Evolutionary conservation across 2,329 filamentous ascomycete genomes (phyloP).

Genomic region (Metarhizium sp.): DNA sequence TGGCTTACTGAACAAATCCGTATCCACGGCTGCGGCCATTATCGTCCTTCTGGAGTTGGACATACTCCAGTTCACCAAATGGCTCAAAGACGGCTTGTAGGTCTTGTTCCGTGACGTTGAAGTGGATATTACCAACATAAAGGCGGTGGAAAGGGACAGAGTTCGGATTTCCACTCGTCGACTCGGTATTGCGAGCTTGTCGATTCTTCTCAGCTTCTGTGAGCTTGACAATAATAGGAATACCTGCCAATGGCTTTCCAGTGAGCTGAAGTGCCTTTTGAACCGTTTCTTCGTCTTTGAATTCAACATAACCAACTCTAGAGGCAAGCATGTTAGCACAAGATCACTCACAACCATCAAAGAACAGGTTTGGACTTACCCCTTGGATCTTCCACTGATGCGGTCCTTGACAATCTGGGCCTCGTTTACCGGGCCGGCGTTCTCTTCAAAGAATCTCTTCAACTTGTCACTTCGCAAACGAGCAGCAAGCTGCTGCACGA

Average conservation of each 20-base stretch:
- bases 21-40: constrained; percentile 85
- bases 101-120: constrained; percentile 96
- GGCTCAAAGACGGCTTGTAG: constrained; percentile 94
- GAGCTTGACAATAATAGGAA: constrained; percentile 95
- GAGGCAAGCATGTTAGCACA: constrained; percentile 24
- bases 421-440: constrained; percentile 88
- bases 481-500: constrained; percentile 95
- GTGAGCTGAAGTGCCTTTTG: constrained; percentile 92
- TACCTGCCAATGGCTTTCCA: constrained; percentile 95
- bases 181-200: constrained; percentile 76
- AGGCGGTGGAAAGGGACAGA: constrained; percentile 93
- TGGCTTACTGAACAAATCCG: constrained; percentile 92
- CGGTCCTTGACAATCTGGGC: constrained; percentile 98
- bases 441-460: constrained; percentile 91
- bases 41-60: constrained; percentile 95
- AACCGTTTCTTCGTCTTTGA: constrained; percentile 92
- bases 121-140: constrained; percentile 98
- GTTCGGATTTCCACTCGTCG: constrained; percentile 59
- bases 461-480: constrained; percentile 87
- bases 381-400: constrained; percentile 93
- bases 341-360: background rate
- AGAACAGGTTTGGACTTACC: constrained; percentile 47
- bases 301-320: constrained; percentile 98
- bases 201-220: constrained; percentile 99
- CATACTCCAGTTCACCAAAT: constrained; percentile 95